These are phyloP conservation scores for Citeromyces siamensis DNA, from an alignment of 1,139 yeast species.

Conservation along the genomic window DNA sequence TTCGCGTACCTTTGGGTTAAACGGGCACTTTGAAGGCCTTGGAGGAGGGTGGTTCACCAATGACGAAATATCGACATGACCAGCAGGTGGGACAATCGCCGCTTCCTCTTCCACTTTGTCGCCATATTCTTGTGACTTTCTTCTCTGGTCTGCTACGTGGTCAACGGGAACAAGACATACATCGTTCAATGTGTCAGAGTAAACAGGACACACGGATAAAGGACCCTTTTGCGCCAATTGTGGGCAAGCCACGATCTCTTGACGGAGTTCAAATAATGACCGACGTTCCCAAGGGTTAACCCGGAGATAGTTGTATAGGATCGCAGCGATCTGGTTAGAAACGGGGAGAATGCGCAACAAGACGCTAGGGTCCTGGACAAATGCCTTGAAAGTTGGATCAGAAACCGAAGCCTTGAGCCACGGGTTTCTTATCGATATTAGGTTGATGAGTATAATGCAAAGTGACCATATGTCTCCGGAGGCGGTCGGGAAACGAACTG, in stretches of 20 bases:
- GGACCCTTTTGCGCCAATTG: conserved; percentile 25
- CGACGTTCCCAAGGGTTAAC: conserved; percentile 57
- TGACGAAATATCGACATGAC: conserved; percentile 1
- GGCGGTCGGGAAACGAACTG: conserved; percentile 40
- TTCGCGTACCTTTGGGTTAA: neutral
- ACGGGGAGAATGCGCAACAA: conserved; percentile 57
- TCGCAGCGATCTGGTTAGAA: conserved; percentile 41
- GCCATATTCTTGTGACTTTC: conserved; percentile 2
- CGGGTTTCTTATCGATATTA: conserved; percentile 79
- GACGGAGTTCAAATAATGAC: conserved; percentile 31
- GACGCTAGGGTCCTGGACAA: conserved; percentile 34
- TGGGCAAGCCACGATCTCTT: conserved; percentile 25
- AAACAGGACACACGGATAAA: conserved; percentile 13
- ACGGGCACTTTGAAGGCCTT: neutral
- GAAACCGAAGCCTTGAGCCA: conserved; percentile 75
- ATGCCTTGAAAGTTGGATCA: conserved; percentile 45
- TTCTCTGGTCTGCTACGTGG: conserved; percentile 13
- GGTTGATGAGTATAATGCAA: conserved; percentile 69
- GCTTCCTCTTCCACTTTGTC: conserved; percentile 1
- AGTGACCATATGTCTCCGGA: conserved; percentile 87
- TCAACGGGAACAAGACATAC: conserved; percentile 20
- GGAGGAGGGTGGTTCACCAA: neutral
- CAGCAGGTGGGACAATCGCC: neutral
- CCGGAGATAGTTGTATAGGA: conserved; percentile 41
- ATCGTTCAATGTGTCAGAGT: conserved; percentile 6